phyloP scores from a whole-genome alignment of 2,329 filamentous ascomycete genomes.

The Cercospora nicotianae region DNA sequence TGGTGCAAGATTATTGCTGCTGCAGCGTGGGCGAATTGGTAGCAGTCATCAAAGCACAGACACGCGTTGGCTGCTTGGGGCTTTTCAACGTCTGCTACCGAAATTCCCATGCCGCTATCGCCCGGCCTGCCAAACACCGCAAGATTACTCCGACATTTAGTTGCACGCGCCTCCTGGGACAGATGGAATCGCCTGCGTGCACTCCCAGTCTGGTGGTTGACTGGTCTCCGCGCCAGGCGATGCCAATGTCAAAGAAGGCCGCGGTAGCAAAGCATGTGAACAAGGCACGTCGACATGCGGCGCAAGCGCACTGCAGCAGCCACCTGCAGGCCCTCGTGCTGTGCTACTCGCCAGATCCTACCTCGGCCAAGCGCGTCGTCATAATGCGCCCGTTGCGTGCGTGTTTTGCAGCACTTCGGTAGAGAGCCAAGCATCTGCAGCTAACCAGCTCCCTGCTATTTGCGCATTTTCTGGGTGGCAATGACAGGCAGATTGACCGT shows the following conservation, averaged over 20 bases:
- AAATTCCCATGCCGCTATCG: background rate
- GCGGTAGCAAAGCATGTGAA: background rate
- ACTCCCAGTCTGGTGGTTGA: background rate
- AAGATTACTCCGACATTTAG: constrained; percentile 7
- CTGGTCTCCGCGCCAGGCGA: background rate
- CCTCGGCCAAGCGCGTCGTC: constrained; percentile 10
- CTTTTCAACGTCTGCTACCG: background rate
- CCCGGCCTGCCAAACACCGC: background rate
- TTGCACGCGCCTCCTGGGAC: background rate
- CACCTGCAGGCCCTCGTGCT: background rate
- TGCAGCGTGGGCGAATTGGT: background rate
- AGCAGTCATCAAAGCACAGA: constrained; percentile 11
- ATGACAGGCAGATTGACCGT: background rate
- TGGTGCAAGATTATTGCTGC: background rate
- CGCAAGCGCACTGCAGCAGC: background rate
- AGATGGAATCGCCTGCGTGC: background rate
- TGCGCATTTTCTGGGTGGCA: background rate
- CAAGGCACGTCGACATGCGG: background rate
- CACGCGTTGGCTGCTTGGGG: background rate
- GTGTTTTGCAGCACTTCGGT: background rate
- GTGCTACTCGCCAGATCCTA: background rate
- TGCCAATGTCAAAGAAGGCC: constrained; percentile 1
- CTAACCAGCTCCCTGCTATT: background rate
- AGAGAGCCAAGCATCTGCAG: constrained; percentile 8
- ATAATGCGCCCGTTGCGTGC: constrained; percentile 4